Percentiles rank a stretch among this genome's conserved stretches.
Evolutionary conservation across 225 moss, liverwort and hornwort species (phyloP).

Genomic region (Straminergon stramineum): DNA sequence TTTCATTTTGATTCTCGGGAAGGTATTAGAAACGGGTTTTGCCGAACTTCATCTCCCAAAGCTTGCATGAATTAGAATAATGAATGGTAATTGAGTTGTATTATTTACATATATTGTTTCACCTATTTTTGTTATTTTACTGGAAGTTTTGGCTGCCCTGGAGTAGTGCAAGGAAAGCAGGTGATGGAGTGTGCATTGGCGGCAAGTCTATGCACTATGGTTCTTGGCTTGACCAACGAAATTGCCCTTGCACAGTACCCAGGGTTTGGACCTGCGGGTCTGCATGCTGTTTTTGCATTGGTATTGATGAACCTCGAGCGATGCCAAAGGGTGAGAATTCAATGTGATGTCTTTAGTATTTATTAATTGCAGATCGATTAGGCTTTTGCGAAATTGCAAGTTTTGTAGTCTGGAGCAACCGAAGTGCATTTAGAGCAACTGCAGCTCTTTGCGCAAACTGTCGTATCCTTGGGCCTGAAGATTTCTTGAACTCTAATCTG

Average conservation of each 20-base stretch:
- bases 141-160: slow-evolving; percentile 1
- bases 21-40: neutral
- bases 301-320: slow-evolving; percentile 51
- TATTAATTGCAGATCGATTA: neutral
- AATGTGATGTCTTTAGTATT: neutral
- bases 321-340: slow-evolving; percentile 46
- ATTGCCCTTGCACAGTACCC: slow-evolving; percentile 34
- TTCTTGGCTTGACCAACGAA: slow-evolving; percentile 53
- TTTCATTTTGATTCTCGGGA: neutral
- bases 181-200: slow-evolving; percentile 66
- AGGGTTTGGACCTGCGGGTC: slow-evolving; percentile 35
- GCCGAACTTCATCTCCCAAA: neutral
- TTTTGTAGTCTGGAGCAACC: neutral
- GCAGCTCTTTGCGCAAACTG: neutral
- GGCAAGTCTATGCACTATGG: slow-evolving; percentile 47
- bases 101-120: neutral
- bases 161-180: slow-evolving; percentile 45
- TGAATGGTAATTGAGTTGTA: neutral
- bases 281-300: slow-evolving; percentile 40
- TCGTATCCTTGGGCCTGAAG: neutral
- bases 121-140: neutral
- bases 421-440: neutral
- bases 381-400: neutral
- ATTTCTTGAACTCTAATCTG: neutral
- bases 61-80: neutral